Base-by-base conservation (phyloP, 2,329 filamentous ascomycete species). In the Botrytis galanthina region DNA sequence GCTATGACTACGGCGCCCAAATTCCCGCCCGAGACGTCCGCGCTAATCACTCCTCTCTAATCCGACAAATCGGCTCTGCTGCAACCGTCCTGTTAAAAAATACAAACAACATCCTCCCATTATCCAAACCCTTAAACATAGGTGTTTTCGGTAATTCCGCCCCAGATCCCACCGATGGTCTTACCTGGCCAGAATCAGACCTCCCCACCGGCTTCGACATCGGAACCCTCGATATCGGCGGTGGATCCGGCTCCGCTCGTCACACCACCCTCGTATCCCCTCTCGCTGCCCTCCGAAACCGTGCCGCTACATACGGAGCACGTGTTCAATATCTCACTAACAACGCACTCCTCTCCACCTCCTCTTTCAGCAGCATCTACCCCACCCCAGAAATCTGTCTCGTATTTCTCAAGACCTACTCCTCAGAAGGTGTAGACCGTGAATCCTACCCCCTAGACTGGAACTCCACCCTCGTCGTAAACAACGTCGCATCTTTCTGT, bases 381-480 rank as follows among this genome's bases (percentile, higher is more conserved):
- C 68, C 68, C 26, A 62, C 39, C 3, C 68, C 68, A 20, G 37
- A 62, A 18, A 32, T 71, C 16, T 71, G 68, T 46, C 68, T 71
- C 22, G 51, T 61, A 22, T 71, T 91, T 76, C 86, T 88, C 76
- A 92, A 91, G 78, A 86, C 85, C 14, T 92, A 91, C 81, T 88
- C 91, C 1, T 90, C 91, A 1, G 93, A 96, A 81, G 91, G 91
- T 2, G 92, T 87, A 75, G 86, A 93, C 73, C 85, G 89, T 59
- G 84, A 87, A 0, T 85, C 85, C 14, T 83, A 93, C 57, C 85
- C 86, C 32, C 91, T 78, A 26, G 61, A 72, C 20, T 68, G 72
- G 39, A 54, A 74, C 44, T 76, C 76, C 67, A 72, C 63, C 4
- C 20, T 29, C 14, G 29, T 78, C 32, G 74, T 75, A 12, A 74